phyloP scores from a whole-genome alignment of 352 stramenopile genomes.

The Blastocystis sp. region DNA sequence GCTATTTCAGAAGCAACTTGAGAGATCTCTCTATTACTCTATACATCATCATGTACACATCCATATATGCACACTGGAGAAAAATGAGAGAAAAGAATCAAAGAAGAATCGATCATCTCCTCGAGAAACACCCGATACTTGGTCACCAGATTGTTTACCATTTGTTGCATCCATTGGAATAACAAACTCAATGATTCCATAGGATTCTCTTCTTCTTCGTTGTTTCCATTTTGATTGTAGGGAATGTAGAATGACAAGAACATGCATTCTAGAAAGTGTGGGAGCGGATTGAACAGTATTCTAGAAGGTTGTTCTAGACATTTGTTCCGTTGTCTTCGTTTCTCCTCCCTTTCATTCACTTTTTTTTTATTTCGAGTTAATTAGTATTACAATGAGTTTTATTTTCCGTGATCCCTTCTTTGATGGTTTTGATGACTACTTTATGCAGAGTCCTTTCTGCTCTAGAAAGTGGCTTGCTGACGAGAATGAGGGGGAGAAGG shows the following conservation, averaged over 20 bases:
- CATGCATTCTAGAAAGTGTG: neutral
- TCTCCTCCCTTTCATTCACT: neutral
- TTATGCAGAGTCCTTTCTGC: neutral
- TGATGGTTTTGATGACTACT: conserved; percentile 54
- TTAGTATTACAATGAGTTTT: conserved; percentile 10
- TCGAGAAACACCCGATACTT: too few species aligned
- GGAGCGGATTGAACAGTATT: conserved; percentile 9
- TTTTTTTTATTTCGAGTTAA: neutral
- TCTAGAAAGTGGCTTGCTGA: neutral
- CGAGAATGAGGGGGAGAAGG: neutral
- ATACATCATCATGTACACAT: too few species aligned
- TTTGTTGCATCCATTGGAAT: neutral
- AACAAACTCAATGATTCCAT: neutral
- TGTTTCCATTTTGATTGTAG: neutral
- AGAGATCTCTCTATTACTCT: too few species aligned
- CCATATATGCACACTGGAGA: too few species aligned
- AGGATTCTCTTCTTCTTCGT: neutral
- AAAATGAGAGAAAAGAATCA: too few species aligned
- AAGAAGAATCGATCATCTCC: too few species aligned
- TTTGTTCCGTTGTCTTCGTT: conserved; percentile 1
- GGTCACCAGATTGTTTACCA: neutral
- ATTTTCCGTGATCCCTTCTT: conserved; percentile 56
- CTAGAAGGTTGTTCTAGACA: conserved; percentile 7
- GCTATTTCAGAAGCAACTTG: too few species aligned
- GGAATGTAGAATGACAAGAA: neutral